Conservation (phyloP, 192 early-diverging fungal species). For the Entomortierella lignicola region DNA sequence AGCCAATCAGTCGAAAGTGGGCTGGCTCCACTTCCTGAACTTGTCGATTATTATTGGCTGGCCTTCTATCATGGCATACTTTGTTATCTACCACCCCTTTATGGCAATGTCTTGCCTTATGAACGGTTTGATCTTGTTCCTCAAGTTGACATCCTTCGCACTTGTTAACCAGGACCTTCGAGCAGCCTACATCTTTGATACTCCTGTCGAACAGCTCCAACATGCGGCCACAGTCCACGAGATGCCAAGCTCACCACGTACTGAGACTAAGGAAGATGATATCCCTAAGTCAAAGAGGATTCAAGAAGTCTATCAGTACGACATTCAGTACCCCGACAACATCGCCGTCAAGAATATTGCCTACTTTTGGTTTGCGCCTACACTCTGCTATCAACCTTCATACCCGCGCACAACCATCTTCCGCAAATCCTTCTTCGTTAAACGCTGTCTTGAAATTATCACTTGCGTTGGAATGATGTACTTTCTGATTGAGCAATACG, state of each 20-base stretch:
- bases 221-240: conserved; percentile 40
- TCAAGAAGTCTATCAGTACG: conserved; percentile 55
- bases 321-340: conserved; percentile 78
- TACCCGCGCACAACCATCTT: conserved; percentile 80
- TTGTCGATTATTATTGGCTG: conserved; percentile 64
- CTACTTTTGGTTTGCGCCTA: conserved; percentile 87
- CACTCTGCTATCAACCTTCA: conserved; percentile 88
- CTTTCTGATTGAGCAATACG: conserved; percentile 83
- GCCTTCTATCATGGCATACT: conserved; percentile 75
- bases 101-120: conserved; percentile 72
- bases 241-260: conserved; percentile 40
- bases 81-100: conserved; percentile 74
- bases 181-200: conserved; percentile 63
- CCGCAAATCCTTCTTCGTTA: conserved; percentile 78
- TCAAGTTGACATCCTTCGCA: conserved; percentile 85
- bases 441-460: conserved; percentile 80
- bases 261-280: conserved; percentile 3
- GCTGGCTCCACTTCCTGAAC: conserved; percentile 66
- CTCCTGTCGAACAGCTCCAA: conserved; percentile 27
- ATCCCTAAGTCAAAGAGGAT: not conserved
- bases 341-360: conserved; percentile 70
- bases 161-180: conserved; percentile 85
- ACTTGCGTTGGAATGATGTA: conserved; percentile 80
- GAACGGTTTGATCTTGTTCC: conserved; percentile 74
- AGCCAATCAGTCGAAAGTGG: conserved; percentile 25